phyloP scores from a whole-genome alignment of 345 rosid species.

The Eucalyptus pumila region DNA sequence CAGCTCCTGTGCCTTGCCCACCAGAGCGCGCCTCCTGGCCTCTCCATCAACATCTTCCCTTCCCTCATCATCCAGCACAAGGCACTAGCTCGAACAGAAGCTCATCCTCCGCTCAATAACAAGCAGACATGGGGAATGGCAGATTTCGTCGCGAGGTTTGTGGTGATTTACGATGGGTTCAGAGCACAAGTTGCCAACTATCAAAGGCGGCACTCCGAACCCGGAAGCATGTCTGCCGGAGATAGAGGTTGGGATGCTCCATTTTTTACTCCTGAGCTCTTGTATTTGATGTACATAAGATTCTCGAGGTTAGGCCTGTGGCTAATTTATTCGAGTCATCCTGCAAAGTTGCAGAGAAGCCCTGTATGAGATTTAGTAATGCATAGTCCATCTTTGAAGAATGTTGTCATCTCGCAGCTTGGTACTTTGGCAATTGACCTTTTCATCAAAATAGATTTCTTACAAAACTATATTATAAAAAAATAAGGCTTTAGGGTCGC shows the following conservation, averaged over 20 bases:
- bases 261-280: neutral
- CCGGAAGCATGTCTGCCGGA: neutral
- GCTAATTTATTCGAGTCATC: neutral
- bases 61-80: neutral
- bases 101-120: neutral
- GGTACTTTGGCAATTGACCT: neutral
- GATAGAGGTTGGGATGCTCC: neutral
- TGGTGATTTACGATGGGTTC: neutral
- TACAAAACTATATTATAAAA: neutral
- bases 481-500: too few relatives aligned
- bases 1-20: constrained; percentile 2
- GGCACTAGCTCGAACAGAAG: neutral
- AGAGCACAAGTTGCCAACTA: neutral
- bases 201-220: neutral
- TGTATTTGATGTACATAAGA: neutral
- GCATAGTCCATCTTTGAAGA: neutral
- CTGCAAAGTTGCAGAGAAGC: neutral
- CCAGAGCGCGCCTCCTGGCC: neutral
- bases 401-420: neutral
- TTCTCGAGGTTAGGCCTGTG: neutral
- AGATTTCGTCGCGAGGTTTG: neutral
- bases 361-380: neutral
- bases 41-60: neutral
- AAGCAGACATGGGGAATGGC: neutral
- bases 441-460: neutral